These are phyloP conservation scores for Dryas integrifolia DNA, from an alignment of 331 rosid species.

Conservation along the genomic window DNA sequence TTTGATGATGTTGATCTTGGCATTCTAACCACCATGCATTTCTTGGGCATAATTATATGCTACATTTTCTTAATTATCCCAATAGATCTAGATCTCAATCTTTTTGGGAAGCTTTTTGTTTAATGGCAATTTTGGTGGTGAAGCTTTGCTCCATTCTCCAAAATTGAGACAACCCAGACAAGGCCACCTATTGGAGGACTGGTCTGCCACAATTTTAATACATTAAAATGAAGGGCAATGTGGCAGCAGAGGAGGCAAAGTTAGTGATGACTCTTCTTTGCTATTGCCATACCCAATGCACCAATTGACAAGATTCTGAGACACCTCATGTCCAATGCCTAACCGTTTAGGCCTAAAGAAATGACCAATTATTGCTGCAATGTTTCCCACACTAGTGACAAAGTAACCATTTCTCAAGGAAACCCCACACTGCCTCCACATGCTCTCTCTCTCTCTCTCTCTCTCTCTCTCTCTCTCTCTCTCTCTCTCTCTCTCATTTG, in stretches of 20 bases:
- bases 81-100: conserved; percentile 34
- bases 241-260: conserved; percentile 39
- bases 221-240: conserved; percentile 21
- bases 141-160: conserved; percentile 9
- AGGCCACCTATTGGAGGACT: conserved; percentile 13
- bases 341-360: conserved; percentile 5
- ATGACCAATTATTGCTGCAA: conserved; percentile 22
- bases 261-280: conserved; percentile 30
- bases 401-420: conserved; percentile 20
- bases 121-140: conserved; percentile 8
- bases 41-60: neutral
- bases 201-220: conserved; percentile 19
- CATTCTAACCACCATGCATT: conserved; percentile 23
- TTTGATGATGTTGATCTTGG: conserved; percentile 19
- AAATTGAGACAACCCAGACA: conserved; percentile 31
- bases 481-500: neutral
- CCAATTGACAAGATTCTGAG: conserved; percentile 29
- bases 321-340: conserved; percentile 15
- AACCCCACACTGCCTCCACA: conserved; percentile 38
- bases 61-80: neutral
- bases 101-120: neutral
- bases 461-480: conserved; percentile 8
- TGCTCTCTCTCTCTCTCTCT: conserved; percentile 9
- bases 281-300: conserved; percentile 22
- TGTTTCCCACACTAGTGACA: conserved; percentile 45